Base-by-base conservation (phyloP, 2,329 filamentous ascomycete genomes). In the Xylaria sp. region DNA sequence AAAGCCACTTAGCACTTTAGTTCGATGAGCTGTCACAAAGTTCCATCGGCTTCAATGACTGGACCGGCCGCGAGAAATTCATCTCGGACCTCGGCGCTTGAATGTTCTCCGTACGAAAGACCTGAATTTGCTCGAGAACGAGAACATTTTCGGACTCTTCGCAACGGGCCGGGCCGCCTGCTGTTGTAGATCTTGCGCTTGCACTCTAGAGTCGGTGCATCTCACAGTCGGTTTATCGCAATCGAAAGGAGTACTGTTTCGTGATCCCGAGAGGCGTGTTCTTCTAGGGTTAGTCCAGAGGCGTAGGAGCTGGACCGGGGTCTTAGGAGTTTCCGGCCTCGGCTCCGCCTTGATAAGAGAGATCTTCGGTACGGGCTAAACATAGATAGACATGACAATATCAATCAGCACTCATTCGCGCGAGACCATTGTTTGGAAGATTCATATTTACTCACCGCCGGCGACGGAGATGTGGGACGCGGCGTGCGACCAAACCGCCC, bases 281-380 rank as follows among this genome's bases (percentile, higher is more conserved):
- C 48, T 67, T 37, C 39, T 65, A 52, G 60, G 51, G n/a, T 5
- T 56, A 8, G 57, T 51, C 15, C 55, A 51, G 46, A 44, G 28
- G n/a, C 63, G 70, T n/a, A 69, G 54, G 41, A 64, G 20, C 15
- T 68, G 70, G 18, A 66, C 52, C n/a, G 66, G 63, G 12, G 66
- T 69, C 37, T 52, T 69, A 9, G 69, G 63, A 1, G 69, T 66
- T 48, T 66, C 69, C 3, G 66, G 41, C 48, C 63, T 55, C 7
- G 55, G 41, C 32, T 65, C 63, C 9, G 64, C 63, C 13, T 25
- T 65, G 23, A 34, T 23, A 46, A 59, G 66, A 34, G 61, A 50
- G 20, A 44, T 13, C 23, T 63, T 63, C 25, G 50, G 55, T n/a
- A 28, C 12, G 15, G 65, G 62, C 65, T 68, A 51, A 15, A 34